phyloP scores from a whole-genome alignment of 306 rosid species.

The Cicer pinnatifidum region DNA sequence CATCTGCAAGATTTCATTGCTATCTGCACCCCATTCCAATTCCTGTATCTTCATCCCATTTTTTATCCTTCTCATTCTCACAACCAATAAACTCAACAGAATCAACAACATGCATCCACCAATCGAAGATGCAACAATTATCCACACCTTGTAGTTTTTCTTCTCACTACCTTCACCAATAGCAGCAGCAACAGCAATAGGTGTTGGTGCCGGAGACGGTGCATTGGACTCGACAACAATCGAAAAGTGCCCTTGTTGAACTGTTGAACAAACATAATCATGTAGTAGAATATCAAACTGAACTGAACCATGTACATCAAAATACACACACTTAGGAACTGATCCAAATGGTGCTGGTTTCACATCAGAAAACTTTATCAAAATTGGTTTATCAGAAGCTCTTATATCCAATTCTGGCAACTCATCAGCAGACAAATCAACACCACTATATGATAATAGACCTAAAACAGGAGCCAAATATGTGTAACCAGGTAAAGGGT shows the following conservation, averaged over 20 bases:
- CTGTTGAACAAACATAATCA: constrained; percentile 55
- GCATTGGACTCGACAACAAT: constrained; percentile 58
- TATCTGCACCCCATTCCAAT: constrained; percentile 53
- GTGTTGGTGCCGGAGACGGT: constrained; percentile 55
- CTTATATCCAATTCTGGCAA: constrained; percentile 63
- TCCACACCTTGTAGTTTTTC: constrained; percentile 50
- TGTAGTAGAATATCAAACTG: constrained; percentile 56
- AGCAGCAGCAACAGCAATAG: constrained; percentile 38
- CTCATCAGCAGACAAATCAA: constrained; percentile 50
- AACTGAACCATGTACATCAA: constrained; percentile 66
- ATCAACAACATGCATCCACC: constrained; percentile 50
- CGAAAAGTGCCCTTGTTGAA: constrained; percentile 66
- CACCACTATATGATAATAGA: constrained; percentile 58
- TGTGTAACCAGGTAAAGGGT: constrained; percentile 67
- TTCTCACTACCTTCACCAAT: background rate
- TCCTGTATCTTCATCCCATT: constrained; percentile 52
- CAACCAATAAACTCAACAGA: constrained; percentile 45
- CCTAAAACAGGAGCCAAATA: constrained; percentile 70
- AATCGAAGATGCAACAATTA: constrained; percentile 44
- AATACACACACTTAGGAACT: constrained; percentile 56
- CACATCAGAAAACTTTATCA: constrained; percentile 51
- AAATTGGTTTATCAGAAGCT: constrained; percentile 60
- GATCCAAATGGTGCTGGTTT: constrained; percentile 41
- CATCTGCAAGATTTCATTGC: constrained; percentile 52
- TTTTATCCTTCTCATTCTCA: constrained; percentile 31